A percentile compares a stretch with the other conserved stretches of the same genome.
These are phyloP conservation scores for Apiospora arundinis DNA, from an alignment of 2,329 filamentous ascomycete genomes.

Conservation along the genomic window DNA sequence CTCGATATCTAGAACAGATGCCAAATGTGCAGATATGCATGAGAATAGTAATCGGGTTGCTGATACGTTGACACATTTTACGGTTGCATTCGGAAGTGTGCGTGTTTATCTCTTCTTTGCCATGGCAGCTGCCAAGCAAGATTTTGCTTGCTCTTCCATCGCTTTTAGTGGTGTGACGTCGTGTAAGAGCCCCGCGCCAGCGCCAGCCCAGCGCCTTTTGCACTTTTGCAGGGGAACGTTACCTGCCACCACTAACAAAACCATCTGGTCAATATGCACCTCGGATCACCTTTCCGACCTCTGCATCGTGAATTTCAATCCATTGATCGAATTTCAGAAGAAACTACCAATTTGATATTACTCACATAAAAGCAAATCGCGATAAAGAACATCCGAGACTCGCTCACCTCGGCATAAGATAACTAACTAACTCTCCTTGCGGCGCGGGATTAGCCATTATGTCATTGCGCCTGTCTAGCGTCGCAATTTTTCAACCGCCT, in stretches of 20 bases:
- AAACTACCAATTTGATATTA: neutral
- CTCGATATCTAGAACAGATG: no score
- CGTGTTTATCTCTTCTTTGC: neutral
- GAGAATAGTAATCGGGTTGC: no score
- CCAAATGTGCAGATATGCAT: no score
- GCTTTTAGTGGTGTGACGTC: conserved; percentile 3
- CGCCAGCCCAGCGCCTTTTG: neutral
- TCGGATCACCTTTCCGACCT: neutral
- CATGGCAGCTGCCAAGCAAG: neutral
- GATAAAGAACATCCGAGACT: neutral
- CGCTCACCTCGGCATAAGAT: neutral
- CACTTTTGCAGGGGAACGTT: neutral
- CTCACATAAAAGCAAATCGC: neutral
- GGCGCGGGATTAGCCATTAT: neutral
- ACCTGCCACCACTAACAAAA: neutral
- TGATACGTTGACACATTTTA: no score
- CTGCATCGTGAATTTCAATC: neutral
- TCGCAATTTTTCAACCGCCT: neutral
- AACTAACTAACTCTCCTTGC: neutral
- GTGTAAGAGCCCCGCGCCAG: neutral
- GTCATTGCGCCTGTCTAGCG: conserved; percentile 10
- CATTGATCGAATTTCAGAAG: no score
- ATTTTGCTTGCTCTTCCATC: neutral
- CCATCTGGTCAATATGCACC: neutral
- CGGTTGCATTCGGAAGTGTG: no score